A percentile compares a stretch with the other conserved stretches of the same genome.
Evolutionary conservation across 2,329 filamentous ascomycete genomes (phyloP).

Genomic region (Leptographium procerum): DNA sequence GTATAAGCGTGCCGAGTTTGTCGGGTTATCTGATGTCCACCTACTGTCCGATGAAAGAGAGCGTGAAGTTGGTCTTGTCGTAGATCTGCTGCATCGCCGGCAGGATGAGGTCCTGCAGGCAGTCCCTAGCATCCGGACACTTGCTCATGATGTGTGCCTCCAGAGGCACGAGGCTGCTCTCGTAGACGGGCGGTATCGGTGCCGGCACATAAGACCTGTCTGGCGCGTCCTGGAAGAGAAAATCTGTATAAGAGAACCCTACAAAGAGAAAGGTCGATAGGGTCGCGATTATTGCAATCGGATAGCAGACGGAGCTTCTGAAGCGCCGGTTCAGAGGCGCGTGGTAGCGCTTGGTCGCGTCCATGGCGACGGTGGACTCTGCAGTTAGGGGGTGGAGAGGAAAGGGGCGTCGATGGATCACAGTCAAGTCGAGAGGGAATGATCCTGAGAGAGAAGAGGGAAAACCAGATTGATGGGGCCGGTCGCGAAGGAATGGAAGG

Average conservation of each 20-base stretch:
- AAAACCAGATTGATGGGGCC: neutral
- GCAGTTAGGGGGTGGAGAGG: neutral
- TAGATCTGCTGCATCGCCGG: slow-evolving; percentile 74
- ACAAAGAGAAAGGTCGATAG: neutral
- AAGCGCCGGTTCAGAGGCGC: neutral
- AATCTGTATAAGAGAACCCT: no score
- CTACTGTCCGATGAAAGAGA: slow-evolving; percentile 81
- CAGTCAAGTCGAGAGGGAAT: neutral
- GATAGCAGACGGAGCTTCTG: neutral
- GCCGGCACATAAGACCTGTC: neutral
- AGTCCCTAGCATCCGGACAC: slow-evolving; percentile 84
- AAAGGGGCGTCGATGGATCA: neutral
- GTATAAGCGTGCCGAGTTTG: neutral
- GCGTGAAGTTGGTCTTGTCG: slow-evolving; percentile 79
- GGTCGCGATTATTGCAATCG: no score
- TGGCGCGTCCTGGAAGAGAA: neutral
- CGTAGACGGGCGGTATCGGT: slow-evolving; percentile 5
- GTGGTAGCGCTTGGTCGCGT: neutral
- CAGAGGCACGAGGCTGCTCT: slow-evolving; percentile 50
- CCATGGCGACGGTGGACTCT: neutral
- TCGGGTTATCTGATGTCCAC: no score
- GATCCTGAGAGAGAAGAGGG: neutral
- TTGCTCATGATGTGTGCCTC: slow-evolving; percentile 97
- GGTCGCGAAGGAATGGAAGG: no score
- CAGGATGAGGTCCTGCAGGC: slow-evolving; percentile 67